Evolutionary conservation across 2,329 filamentous ascomycete genomes (phyloP).

Genomic region (Xylariaceae sp.): DNA sequence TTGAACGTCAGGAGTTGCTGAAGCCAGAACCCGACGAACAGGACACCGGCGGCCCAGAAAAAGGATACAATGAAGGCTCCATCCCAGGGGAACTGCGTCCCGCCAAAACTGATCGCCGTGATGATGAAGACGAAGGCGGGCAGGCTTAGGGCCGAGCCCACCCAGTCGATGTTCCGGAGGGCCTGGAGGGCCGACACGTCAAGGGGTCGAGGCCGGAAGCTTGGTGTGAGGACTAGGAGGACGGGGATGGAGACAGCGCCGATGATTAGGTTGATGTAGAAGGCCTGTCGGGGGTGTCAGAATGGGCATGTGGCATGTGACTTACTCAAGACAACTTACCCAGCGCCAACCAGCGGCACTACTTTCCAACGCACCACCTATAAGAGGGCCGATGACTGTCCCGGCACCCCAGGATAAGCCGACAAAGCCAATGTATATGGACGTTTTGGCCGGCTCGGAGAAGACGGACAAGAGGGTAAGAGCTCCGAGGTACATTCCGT

Average conservation of each 20-base stretch:
- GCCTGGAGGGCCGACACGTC: neutral
- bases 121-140: neutral
- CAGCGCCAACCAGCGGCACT: constrained; percentile 40
- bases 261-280: constrained; percentile 1
- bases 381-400: constrained; percentile 42
- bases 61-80: neutral
- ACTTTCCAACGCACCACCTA: constrained; percentile 44
- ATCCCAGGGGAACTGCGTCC: neutral
- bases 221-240: neutral
- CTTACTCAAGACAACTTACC: constrained; percentile 7
- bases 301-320: neutral
- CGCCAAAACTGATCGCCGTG: neutral
- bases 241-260: neutral
- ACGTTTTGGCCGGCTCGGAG: constrained; percentile 20
- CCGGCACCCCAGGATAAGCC: constrained; percentile 39
- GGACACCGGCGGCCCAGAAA: neutral
- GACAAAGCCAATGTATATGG: constrained; percentile 22
- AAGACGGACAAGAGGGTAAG: constrained; percentile 22
- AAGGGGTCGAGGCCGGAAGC: neutral
- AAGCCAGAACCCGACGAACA: neutral
- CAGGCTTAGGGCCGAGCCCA: neutral
- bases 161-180: neutral
- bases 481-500: constrained; percentile 38
- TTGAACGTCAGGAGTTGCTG: neutral
- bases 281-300: neutral